phyloP scores from a whole-genome alignment of 208 protist genomes.

The Kentomonas sorsogonicus region DNA sequence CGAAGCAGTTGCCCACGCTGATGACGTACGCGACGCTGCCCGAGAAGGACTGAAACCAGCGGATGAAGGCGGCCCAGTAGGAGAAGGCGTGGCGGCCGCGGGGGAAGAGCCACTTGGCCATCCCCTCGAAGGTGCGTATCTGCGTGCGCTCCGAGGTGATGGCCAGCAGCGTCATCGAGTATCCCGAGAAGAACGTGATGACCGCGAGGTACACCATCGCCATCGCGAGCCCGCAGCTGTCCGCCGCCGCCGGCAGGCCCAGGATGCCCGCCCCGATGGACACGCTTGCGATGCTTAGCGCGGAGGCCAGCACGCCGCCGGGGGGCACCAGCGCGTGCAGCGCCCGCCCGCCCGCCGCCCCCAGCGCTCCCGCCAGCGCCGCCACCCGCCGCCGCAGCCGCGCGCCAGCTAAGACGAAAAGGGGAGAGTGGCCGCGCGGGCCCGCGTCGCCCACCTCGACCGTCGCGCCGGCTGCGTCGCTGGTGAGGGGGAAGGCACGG shows the following conservation, averaged over 20 bases:
- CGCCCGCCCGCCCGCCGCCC: too few relatives aligned
- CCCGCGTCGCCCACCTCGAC: too few relatives aligned
- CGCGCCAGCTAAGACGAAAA: too few relatives aligned
- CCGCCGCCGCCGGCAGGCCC: conserved; percentile 29
- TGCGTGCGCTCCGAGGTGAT: conserved; percentile 24
- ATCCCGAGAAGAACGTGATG: conserved; percentile 34
- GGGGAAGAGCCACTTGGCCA: conserved; percentile 26
- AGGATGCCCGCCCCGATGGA: conserved; percentile 43
- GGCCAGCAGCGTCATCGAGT: conserved; percentile 38
- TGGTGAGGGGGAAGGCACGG: too few relatives aligned
- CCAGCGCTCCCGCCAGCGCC: too few relatives aligned
- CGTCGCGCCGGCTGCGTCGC: too few relatives aligned
- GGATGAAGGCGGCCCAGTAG: conserved; percentile 32
- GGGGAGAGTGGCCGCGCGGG: too few relatives aligned
- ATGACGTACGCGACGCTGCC: conserved; percentile 33
- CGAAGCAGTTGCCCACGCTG: conserved; percentile 24
- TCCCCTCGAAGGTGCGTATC: conserved; percentile 34
- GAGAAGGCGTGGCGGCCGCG: conserved; percentile 21
- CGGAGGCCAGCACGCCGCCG: conserved; percentile 24
- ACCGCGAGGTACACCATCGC: conserved; percentile 23
- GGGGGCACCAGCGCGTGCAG: conserved; percentile 17
- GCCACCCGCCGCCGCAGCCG: too few relatives aligned
- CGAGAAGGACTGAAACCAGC: conserved; percentile 26
- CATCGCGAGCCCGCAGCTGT: conserved; percentile 27
- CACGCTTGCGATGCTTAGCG: conserved; percentile 28